Percentiles rank a stretch among this genome's conserved stretches.
Evolutionary conservation across 352 stramenopile species (phyloP).

Genomic region (Pythium chondricola): DNA sequence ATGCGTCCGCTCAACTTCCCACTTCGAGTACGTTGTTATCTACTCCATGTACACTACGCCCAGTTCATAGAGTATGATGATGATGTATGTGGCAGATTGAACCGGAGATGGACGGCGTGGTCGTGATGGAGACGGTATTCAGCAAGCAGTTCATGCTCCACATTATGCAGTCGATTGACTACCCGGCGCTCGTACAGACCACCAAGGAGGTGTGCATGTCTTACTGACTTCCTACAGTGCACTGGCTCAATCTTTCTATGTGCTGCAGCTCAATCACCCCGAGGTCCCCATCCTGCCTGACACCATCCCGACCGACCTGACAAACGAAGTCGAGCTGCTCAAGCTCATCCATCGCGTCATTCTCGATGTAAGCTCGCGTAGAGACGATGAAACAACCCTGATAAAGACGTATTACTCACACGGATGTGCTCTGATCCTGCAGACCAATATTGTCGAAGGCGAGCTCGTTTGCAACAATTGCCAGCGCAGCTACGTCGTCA

Average conservation of each 20-base stretch:
- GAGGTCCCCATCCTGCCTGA: conserved; percentile 70
- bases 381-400: too few species aligned
- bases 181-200: conserved; percentile 60
- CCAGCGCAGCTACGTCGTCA: conserved; percentile 67
- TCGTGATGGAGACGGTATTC: conserved; percentile 73
- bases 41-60: too few species aligned
- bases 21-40: conserved; percentile 59
- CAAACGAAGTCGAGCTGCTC: conserved; percentile 60
- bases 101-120: conserved; percentile 71
- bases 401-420: too few species aligned
- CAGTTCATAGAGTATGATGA: not conserved
- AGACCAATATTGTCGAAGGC: conserved; percentile 84
- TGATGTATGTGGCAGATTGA: conserved; percentile 37
- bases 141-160: conserved; percentile 83
- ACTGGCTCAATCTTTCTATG: not conserved
- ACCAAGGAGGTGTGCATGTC: conserved; percentile 50
- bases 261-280: conserved; percentile 62
- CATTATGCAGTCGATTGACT: conserved; percentile 86
- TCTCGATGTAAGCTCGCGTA: conserved; percentile 55
- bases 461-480: conserved; percentile 85
- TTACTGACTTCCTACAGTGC: not conserved
- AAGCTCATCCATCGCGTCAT: conserved; percentile 73
- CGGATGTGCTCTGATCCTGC: too few species aligned
- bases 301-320: conserved; percentile 47
- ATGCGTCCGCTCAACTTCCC: conserved; percentile 73